Base-by-base conservation (phyloP, 2,329 filamentous ascomycete species). In the Apiospora hydei region DNA sequence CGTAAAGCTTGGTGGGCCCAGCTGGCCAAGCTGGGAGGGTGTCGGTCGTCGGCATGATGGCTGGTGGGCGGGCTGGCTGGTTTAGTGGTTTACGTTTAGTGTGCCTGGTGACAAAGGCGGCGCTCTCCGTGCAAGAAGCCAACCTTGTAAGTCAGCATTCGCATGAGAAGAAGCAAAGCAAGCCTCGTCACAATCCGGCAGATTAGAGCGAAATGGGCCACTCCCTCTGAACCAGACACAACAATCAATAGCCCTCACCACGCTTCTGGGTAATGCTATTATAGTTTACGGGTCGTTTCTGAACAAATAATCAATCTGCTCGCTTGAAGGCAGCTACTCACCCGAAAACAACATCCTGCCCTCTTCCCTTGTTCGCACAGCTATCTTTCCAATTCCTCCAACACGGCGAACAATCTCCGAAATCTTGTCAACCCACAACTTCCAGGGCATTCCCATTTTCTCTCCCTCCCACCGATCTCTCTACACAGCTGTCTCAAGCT, bases 341-440 rank as follows among this genome's bases (percentile, higher is more conserved):
- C 41, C 57, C 10, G 11, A 38, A 38, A 38, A 38, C 5, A 38
- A 38, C 34, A 38, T 38, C 30, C 16, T 64, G 7, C 26, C 26
- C 26, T 30, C 21, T 64, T 13, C 57, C 5, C 53, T 34, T 61
- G 24, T n/a, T 38, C 57, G 18, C 30, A 64, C 57, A 64, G 30
- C 57, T 64, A 41, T 21, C 34, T 30, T 30, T 30, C 30, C 53
- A 61, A 38, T 38, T 11, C 53, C 16, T 61, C 6, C 53, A 61
- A 34, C 53, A 61, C 16, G 34, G 57, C 57, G 57, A 64, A 38
- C 57, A 64, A 64, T 64, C 57, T 41, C 57, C 57, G 57, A 41
- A n/a, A n/a, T 64, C 57, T 64, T 64, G 57, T 41, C 57, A 64
- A 64, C 57, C 57, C 57, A 64, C 57, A 64, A n/a, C 57, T 64